Conservation (phyloP, 192 early-diverging fungal genomes). For the Glomus cerebriforme region DNA sequence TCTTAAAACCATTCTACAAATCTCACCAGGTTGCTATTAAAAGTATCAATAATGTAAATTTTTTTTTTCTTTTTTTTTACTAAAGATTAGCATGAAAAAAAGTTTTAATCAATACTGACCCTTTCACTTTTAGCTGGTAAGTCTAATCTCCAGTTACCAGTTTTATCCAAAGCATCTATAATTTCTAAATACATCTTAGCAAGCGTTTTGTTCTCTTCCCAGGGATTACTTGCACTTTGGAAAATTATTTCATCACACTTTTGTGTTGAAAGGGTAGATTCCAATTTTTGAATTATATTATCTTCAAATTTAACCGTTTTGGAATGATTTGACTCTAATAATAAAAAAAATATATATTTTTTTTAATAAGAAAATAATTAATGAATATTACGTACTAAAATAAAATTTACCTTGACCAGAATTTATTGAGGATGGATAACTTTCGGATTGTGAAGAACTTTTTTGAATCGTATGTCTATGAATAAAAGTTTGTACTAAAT, state of each 20-base stretch:
- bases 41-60: not conserved
- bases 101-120: not conserved
- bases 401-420: not conserved
- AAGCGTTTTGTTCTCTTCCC: conserved; percentile 17
- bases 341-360: not conserved
- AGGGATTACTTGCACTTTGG: conserved; percentile 33
- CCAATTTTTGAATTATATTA: conserved; percentile 12
- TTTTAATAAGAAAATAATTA: not conserved
- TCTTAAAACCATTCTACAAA: conserved; percentile 28
- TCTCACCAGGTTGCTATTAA: conserved; percentile 22
- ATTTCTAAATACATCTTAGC: conserved; percentile 14
- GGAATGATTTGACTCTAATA: not conserved
- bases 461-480: not conserved
- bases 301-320: not conserved
- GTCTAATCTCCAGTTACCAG: conserved; percentile 28
- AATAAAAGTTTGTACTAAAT: conserved; percentile 17
- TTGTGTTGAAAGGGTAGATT: not conserved
- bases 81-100: not conserved
- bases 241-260: conserved; percentile 24
- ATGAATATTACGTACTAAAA: not conserved
- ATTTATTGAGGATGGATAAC: conserved; percentile 23
- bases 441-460: not conserved
- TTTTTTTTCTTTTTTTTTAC: too few relatives aligned
- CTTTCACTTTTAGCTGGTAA: conserved; percentile 12
- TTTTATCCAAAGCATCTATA: conserved; percentile 24